Percentiles rank a stretch among this genome's conserved stretches.
Conservation (phyloP, 257 asterid species). For the Voacanga thouarsii region DNA sequence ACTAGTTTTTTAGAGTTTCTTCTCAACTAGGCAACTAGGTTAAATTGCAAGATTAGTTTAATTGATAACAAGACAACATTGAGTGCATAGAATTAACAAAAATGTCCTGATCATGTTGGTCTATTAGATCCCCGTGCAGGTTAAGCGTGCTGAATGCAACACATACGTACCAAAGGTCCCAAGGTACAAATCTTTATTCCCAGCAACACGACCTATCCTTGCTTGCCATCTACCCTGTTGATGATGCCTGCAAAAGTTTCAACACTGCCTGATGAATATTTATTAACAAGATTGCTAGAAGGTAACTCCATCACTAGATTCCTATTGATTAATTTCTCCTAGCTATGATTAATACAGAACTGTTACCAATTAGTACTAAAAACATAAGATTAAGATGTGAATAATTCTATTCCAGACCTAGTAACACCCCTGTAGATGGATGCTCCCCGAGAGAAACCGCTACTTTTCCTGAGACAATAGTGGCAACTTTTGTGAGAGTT, state of each 20-base stretch:
- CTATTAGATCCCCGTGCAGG: too few species aligned
- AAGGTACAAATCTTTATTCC: conserved; percentile 86
- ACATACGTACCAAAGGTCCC: conserved; percentile 82
- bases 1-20: too few species aligned
- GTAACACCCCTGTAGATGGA: conserved; percentile 94
- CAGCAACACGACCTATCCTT: conserved; percentile 94
- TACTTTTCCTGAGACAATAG: conserved; percentile 56
- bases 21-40: not conserved
- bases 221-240: conserved; percentile 99
- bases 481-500: not conserved
- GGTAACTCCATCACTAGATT: not conserved
- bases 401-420: conserved; percentile 37
- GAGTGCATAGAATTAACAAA: too few species aligned
- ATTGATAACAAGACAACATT: too few species aligned
- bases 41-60: not conserved
- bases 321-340: not conserved
- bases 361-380: not conserved
- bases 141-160: not conserved
- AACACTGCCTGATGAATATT: not conserved
- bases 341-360: not conserved
- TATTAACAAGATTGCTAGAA: not conserved
- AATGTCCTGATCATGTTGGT: too few species aligned
- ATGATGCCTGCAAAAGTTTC: conserved; percentile 66
- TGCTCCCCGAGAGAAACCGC: conserved; percentile 93
- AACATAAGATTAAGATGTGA: not conserved